These are phyloP conservation scores for Chaetomium strumarium DNA, from an alignment of 2,329 filamentous ascomycete species.

Conservation along the genomic window DNA sequence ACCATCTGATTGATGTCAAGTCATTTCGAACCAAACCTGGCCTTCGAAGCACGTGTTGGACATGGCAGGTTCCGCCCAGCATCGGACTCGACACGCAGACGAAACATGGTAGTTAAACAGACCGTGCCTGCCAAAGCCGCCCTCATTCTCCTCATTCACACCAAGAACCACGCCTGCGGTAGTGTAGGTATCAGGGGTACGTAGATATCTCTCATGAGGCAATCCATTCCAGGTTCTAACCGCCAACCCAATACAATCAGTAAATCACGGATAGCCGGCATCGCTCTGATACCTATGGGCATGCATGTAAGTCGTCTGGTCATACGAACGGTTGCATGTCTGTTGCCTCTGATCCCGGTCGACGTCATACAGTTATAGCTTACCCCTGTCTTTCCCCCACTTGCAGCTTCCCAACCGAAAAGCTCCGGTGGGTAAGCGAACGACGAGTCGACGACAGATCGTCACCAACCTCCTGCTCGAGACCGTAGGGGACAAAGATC, in stretches of 20 bases:
- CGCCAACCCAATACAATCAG: too few relatives aligned
- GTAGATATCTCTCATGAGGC: background rate
- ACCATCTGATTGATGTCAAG: slow-evolving; percentile 6
- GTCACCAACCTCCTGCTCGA: background rate
- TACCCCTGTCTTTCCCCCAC: background rate
- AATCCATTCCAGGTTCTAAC: too few relatives aligned
- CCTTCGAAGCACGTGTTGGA: slow-evolving; percentile 15
- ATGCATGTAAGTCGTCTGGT: too few relatives aligned
- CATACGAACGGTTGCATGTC: too few relatives aligned
- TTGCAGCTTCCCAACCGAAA: background rate
- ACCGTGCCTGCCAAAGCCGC: slow-evolving; percentile 3
- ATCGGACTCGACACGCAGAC: background rate
- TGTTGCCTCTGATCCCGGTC: too few relatives aligned
- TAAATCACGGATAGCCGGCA: too few relatives aligned
- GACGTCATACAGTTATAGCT: background rate
- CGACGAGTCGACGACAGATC: background rate
- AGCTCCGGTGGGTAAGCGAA: background rate
- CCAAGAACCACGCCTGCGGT: background rate
- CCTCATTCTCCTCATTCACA: too few relatives aligned
- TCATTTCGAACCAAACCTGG: slow-evolving; percentile 11
- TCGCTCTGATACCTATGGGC: too few relatives aligned
- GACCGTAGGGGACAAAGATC: too few relatives aligned
- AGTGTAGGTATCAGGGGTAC: background rate
- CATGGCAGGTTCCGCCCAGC: background rate
- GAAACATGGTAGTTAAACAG: background rate